Conservation (phyloP, 768 basidiomycete genomes). For the Phlebiopsis gigantea region DNA sequence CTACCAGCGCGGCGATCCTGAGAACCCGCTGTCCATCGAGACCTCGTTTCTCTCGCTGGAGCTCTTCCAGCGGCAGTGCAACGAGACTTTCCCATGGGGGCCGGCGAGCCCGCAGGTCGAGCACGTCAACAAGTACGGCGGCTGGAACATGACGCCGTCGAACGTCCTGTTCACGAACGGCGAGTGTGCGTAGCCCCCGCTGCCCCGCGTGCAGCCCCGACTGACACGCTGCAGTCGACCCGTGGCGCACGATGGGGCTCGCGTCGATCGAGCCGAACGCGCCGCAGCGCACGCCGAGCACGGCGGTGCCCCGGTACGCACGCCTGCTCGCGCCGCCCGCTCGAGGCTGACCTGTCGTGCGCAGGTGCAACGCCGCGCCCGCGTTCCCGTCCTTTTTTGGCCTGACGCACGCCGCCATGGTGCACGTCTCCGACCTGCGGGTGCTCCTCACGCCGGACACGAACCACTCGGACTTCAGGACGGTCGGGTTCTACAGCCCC, state of each 20-base stretch:
- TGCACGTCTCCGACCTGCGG: constrained; percentile 45
- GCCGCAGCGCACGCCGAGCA: constrained; percentile 35
- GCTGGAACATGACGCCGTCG: constrained; percentile 45
- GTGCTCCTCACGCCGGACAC: constrained; percentile 41
- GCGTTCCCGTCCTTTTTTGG: constrained; percentile 37
- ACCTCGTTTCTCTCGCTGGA: constrained; percentile 41
- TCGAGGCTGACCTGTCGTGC: not conserved
- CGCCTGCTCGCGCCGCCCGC: not conserved
- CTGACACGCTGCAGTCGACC: constrained; percentile 33
- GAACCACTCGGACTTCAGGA: constrained; percentile 43
- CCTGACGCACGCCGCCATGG: constrained; percentile 41
- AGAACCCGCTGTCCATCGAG: constrained; percentile 42
- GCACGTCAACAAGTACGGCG: constrained; percentile 45
- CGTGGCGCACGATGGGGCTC: constrained; percentile 47
- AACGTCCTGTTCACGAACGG: constrained; percentile 46
- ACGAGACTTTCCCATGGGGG: constrained; percentile 32
- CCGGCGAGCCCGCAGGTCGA: constrained; percentile 37
- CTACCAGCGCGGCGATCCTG: constrained; percentile 43
- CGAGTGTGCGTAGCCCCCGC: constrained; percentile 34
- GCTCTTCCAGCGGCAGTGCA: constrained; percentile 41
- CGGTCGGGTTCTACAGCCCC: constrained; percentile 47
- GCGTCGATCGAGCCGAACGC: constrained; percentile 44
- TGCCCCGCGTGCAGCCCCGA: not conserved
- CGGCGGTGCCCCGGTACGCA: constrained; percentile 33
- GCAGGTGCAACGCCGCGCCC: constrained; percentile 36